Percentiles rank a stretch among this genome's conserved stretches.
Evolutionary conservation across 2,329 filamentous ascomycete species (phyloP).

Genomic region (Neofusicoccum parvum): DNA sequence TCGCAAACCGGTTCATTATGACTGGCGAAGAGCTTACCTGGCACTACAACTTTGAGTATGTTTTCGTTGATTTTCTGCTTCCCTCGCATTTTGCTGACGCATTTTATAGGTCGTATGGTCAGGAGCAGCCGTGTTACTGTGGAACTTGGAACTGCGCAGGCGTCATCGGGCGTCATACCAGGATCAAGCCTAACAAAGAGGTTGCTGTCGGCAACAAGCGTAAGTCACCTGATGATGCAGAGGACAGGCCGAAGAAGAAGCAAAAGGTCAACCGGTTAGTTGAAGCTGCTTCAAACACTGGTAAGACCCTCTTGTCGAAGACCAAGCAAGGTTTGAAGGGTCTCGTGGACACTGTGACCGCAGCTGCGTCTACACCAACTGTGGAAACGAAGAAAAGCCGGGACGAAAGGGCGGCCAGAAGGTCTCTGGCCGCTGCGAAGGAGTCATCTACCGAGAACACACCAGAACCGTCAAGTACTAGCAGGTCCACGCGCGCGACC

Average conservation of each 20-base stretch:
- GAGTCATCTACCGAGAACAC: constrained; percentile 1
- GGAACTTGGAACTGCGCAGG: constrained; percentile 64
- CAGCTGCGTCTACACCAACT: neutral
- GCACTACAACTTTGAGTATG: constrained; percentile 76
- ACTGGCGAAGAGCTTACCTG: constrained; percentile 96
- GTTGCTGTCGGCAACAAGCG: constrained; percentile 14
- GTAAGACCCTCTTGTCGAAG: constrained; percentile 11
- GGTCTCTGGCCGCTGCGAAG: constrained; percentile 10
- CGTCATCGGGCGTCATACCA: constrained; percentile 59
- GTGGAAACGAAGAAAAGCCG: constrained; percentile 11
- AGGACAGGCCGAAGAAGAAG: constrained; percentile 19
- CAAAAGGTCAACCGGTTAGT: constrained; percentile 15
- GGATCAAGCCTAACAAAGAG: constrained; percentile 43
- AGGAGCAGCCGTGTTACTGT: constrained; percentile 66
- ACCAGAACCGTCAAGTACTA: neutral
- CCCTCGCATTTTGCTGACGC: neutral
- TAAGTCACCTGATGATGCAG: constrained; percentile 4
- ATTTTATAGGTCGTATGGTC: constrained; percentile 39
- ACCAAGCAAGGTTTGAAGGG: constrained; percentile 16
- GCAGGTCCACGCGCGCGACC: neutral
- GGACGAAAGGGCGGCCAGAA: constrained; percentile 15
- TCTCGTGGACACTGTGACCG: neutral
- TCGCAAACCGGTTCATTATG: constrained; percentile 86
- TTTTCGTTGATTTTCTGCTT: constrained; percentile 17
- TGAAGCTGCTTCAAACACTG: constrained; percentile 9